Base-by-base conservation (phyloP, 2,329 filamentous ascomycete genomes). In the Paraconiothyrium sp. region DNA sequence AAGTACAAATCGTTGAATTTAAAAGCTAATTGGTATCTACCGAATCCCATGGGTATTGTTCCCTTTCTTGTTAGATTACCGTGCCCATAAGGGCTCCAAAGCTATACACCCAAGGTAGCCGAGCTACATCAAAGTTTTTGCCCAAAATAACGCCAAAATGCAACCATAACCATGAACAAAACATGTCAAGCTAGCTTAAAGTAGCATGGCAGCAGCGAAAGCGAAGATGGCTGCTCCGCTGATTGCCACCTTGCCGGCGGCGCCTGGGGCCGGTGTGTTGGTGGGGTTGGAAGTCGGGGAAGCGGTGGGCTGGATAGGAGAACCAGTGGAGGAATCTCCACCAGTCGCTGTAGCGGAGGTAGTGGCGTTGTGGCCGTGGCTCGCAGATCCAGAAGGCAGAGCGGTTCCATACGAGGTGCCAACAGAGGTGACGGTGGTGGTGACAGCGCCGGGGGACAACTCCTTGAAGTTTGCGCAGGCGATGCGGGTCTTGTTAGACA, bases 371-470 rank as follows among this genome's bases (percentile, higher is more conserved):
- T 68, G 68, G 41, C 58, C 61, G 6, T 63, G 58, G 20, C 34
- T 37, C 30, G 57, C 58, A 13, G 56, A 56, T 44, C 60, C 65
- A 27, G 62, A 61, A 4, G 67, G 58, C 41, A 58, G 57, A 48
- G 66, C 62, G 55, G 59, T 62, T 39, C 67, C 68, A 13, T 65
- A 70, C 2, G 63, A 66, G 16, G 65, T 49, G 32, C 48, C 48
- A 48, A 44, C 54, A 11, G 68, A 66, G 7, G 59, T n/a, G 39
- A n/a, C 62, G 39, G 57, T 46, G 10, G 58, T 50, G 49, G 62
- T 57, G 50, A 57, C 44, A 87, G 89, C 48, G 81, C 86, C 13
- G 86, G 89, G 63, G 85, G 91, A 8, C 92, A 70, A 27, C 43
- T 61, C 60, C 44, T 67, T 75, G 72, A 88, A 87, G 75, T 87